Percentiles rank a stretch among this genome's conserved stretches.
These are phyloP conservation scores for Ascochyta koolunga DNA, from an alignment of 2,329 filamentous ascomycete species.

Conservation along the genomic window DNA sequence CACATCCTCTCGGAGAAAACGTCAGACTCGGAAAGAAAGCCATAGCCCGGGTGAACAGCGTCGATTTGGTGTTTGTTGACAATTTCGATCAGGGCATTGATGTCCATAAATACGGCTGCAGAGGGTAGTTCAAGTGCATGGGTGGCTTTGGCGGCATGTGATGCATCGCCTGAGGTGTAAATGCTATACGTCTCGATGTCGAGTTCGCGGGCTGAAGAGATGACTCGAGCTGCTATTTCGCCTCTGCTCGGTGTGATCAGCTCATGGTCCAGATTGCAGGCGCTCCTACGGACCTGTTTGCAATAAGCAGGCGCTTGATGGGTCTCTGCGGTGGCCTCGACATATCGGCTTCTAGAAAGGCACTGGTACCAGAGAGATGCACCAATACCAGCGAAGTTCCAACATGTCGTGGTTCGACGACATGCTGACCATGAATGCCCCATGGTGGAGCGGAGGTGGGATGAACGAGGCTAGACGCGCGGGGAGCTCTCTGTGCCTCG, in stretches of 20 bases:
- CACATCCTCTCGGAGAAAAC: conserved; percentile 58
- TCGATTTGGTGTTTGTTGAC: conserved; percentile 59
- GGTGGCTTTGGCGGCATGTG: conserved; percentile 59
- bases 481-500: conserved; percentile 37
- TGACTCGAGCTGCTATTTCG: conserved; percentile 67
- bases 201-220: conserved; percentile 65
- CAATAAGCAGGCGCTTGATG: conserved; percentile 59
- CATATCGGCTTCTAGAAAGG: conserved; percentile 15
- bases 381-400: background rate
- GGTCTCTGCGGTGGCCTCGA: conserved; percentile 35
- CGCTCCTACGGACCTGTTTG: conserved; percentile 54
- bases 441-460: background rate
- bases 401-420: background rate
- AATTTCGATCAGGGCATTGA: conserved; percentile 55
- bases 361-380: background rate
- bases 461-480: conserved; percentile 22
- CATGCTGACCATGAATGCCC: background rate
- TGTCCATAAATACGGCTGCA: conserved; percentile 60
- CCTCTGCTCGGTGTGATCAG: conserved; percentile 52
- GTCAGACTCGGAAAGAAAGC: conserved; percentile 65
- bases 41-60: conserved; percentile 65
- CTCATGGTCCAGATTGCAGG: background rate
- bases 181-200: conserved; percentile 62
- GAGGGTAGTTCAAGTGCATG: conserved; percentile 59
- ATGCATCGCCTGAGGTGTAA: conserved; percentile 61